phyloP scores from a whole-genome alignment of 371 early-diverging fungal genomes.

The Mucor ambiguus region DNA sequence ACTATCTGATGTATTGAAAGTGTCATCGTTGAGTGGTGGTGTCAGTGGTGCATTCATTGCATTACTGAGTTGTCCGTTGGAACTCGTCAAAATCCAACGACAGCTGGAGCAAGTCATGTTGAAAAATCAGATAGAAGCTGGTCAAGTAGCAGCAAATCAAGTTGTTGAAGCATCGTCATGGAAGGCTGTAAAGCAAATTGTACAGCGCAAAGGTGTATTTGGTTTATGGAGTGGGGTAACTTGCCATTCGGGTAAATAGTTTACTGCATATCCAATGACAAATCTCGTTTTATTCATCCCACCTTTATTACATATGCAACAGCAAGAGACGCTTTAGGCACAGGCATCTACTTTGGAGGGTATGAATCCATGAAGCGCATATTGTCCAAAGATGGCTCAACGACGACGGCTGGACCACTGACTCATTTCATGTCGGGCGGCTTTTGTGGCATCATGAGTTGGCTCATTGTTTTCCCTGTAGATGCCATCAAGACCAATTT shows the following conservation, averaged over 20 bases:
- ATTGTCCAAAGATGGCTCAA: slow-evolving; percentile 39
- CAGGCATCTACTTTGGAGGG: slow-evolving; percentile 75
- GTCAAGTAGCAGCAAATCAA: slow-evolving; percentile 8
- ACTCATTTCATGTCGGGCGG: slow-evolving; percentile 78
- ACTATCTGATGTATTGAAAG: slow-evolving; percentile 40
- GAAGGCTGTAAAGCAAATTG: slow-evolving; percentile 51
- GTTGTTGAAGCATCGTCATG: slow-evolving; percentile 38
- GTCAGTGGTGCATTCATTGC: slow-evolving; percentile 72
- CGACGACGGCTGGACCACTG: slow-evolving; percentile 52
- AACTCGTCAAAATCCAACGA: slow-evolving; percentile 79
- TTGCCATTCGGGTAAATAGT: slow-evolving; percentile 40
- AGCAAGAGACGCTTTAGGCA: slow-evolving; percentile 72
- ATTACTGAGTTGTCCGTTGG: slow-evolving; percentile 72
- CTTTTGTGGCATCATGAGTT: slow-evolving; percentile 74
- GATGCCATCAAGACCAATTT: slow-evolving; percentile 76
- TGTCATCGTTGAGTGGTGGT: slow-evolving; percentile 64
- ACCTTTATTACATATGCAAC: neutral
- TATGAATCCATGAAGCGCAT: slow-evolving; percentile 74
- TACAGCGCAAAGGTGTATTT: slow-evolving; percentile 42
- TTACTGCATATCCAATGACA: neutral
- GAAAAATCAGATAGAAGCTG: slow-evolving; percentile 31
- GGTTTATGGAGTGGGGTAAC: slow-evolving; percentile 49
- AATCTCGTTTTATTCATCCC: neutral
- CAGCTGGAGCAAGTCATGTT: slow-evolving; percentile 70
- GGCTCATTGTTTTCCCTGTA: slow-evolving; percentile 80